Conservation (phyloP, 352 stramenopile genomes). For the Pythium plurisporium region DNA sequence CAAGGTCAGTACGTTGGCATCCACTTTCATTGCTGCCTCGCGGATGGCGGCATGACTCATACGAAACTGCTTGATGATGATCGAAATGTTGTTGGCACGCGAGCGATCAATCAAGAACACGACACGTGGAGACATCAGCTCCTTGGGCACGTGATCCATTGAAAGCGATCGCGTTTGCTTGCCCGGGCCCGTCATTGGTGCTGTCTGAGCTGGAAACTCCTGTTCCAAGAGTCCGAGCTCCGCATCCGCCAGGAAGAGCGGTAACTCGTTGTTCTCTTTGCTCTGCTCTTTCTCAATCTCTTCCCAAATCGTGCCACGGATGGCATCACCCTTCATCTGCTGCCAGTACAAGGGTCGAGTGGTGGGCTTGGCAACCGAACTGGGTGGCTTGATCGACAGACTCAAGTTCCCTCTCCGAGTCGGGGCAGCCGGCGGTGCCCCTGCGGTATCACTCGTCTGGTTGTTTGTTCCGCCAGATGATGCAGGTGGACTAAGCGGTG, state of each 20-base stretch:
- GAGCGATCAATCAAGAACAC: constrained; percentile 75
- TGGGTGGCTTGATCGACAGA: constrained; percentile 56
- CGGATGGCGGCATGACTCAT: constrained; percentile 86
- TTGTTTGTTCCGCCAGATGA: constrained; percentile 28
- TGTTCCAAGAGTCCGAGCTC: constrained; percentile 49
- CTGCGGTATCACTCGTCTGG: constrained; percentile 4
- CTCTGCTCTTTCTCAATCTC: constrained; percentile 57
- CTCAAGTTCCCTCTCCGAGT: constrained; percentile 42
- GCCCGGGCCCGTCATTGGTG: constrained; percentile 34
- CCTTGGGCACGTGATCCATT: constrained; percentile 32
- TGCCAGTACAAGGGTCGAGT: constrained; percentile 78
- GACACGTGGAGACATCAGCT: constrained; percentile 44
- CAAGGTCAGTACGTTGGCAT: constrained; percentile 65
- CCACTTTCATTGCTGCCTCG: constrained; percentile 80
- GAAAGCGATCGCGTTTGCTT: constrained; percentile 37
- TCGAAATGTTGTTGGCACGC: constrained; percentile 90
- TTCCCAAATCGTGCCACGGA: constrained; percentile 75
- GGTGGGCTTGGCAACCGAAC: constrained; percentile 35
- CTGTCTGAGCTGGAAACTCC: constrained; percentile 63
- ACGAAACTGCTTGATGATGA: constrained; percentile 95
- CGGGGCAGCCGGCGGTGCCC: constrained; percentile 7
- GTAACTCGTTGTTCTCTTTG: constrained; percentile 49
- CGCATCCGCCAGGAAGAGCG: constrained; percentile 39
- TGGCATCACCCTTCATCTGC: constrained; percentile 50
- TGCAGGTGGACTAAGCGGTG: constrained; percentile 22